Base-by-base conservation (phyloP, 2,329 filamentous ascomycete genomes). In the Alternaria triticina region DNA sequence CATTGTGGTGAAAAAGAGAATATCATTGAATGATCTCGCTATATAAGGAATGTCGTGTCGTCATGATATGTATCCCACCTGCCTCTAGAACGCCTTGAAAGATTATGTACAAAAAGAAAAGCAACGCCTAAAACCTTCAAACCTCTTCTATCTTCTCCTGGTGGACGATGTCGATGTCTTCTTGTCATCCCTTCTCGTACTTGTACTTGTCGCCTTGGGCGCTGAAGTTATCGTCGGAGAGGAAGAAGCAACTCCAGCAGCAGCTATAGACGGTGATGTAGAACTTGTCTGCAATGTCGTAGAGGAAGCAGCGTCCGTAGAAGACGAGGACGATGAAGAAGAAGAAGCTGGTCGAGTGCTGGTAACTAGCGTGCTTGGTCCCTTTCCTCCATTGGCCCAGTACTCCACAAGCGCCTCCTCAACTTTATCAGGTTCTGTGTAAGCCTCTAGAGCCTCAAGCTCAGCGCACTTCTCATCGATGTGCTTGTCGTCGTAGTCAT, bases 401-500 rank as follows among this genome's bases (percentile, higher is more conserved):
- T 78, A 80, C 0, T 61, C 64, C 6, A 70, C 74, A 20, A 80
- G 70, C 4, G 70, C 70, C 1, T 58, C 46, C 54, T 78, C 76
- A 3, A 77, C 67, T 9, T 72, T 64, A 0, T 67, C 59, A 1
- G 66, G 63, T 20, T 74, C 62, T 5, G 55, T 64, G 58, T 81
- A 81, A 3, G 76, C 75, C 50, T 78, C 72, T 36, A 78, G 51
- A 5, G 60, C 57, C 44, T 70, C 70, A 20, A 80, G 74, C 12
- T 74, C 66, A 3, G 57, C 47, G 15, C 76, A 67, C 33, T 69
- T 74, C 6, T 71, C 60, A 40, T 67, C 44, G 23, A 80, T 75
- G 15, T 63, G 59, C 3, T 68, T 43, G 50, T 74, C 70, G 43
- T 77, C 74, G n/a, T 56, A 58, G 8, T 60, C 45, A 9, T 57